Percentiles rank a stretch among this genome's conserved stretches.
These are phyloP conservation scores for Brasilioporus rufonigricans DNA, from an alignment of 768 basidiomycete species.

Conservation along the genomic window DNA sequence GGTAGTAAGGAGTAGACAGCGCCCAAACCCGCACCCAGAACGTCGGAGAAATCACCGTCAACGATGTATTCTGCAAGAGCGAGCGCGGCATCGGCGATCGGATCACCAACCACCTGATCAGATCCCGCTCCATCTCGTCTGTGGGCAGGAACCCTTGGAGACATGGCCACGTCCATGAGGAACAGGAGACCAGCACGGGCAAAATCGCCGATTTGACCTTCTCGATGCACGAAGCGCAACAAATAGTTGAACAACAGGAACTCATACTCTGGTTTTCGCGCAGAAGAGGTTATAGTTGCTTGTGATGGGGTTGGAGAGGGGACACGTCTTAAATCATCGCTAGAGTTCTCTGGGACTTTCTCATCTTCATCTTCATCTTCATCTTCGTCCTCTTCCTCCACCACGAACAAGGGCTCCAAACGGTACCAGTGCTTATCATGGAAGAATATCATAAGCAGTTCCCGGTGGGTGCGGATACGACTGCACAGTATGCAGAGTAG, in stretches of 20 bases:
- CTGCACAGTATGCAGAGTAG: conserved; percentile 90
- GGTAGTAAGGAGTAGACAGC: conserved; percentile 93
- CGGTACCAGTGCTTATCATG: conserved; percentile 90
- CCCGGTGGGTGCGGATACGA: conserved; percentile 83
- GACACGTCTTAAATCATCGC: conserved; percentile 21
- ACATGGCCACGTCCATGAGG: conserved; percentile 94
- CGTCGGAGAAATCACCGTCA: conserved; percentile 98
- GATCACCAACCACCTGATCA: conserved; percentile 42
- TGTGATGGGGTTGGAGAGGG: conserved; percentile 65
- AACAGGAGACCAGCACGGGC: conserved; percentile 91
- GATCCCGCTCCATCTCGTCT: conserved; percentile 35
- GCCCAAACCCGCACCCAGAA: conserved; percentile 87
- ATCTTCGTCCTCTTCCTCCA: conserved; percentile 74
- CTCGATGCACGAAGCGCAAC: conserved; percentile 90
- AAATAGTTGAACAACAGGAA: conserved; percentile 95
- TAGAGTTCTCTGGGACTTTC: conserved; percentile 6
- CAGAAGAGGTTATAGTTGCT: conserved; percentile 50
- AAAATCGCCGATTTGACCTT: conserved; percentile 91
- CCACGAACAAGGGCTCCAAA: conserved; percentile 69
- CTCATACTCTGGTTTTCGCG: conserved; percentile 85
- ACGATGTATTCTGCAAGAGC: conserved; percentile 91
- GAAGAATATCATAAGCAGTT: conserved; percentile 95
- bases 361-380: conserved; percentile 46
- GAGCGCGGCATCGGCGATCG: conserved; percentile 80
- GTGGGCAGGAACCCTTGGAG: conserved; percentile 56